Conservation (phyloP, 805 yeast species). For the Sugiyamaella chiloensis region DNA sequence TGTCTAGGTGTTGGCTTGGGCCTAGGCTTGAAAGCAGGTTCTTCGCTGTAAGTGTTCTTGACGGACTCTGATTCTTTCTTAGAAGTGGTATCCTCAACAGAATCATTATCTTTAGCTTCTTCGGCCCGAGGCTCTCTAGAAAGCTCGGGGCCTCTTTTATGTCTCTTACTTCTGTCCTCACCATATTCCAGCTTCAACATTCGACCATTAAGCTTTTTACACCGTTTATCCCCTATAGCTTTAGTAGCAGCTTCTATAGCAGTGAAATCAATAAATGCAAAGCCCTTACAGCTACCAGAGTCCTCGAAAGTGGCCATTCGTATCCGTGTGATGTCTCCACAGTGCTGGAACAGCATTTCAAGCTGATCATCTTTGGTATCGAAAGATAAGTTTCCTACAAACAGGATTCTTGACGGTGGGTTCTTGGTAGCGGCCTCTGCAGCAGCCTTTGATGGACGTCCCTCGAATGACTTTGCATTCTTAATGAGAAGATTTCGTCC, state of each 20-base stretch:
- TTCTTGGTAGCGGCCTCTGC: slow-evolving; percentile 47
- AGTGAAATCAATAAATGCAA: slow-evolving; percentile 85
- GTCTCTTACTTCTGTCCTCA: slow-evolving; percentile 83
- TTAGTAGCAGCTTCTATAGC: slow-evolving; percentile 77
- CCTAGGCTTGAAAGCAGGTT: background rate
- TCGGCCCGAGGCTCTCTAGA: slow-evolving; percentile 2
- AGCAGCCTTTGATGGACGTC: slow-evolving; percentile 68
- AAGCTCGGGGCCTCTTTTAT: slow-evolving; percentile 16
- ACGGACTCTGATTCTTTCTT: background rate
- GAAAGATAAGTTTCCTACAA: slow-evolving; percentile 90
- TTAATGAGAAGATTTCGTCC: slow-evolving; percentile 87
- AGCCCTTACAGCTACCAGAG: slow-evolving; percentile 93
- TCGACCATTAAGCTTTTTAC: slow-evolving; percentile 66
- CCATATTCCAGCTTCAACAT: slow-evolving; percentile 86
- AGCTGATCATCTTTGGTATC: slow-evolving; percentile 82
- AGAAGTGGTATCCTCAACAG: background rate
- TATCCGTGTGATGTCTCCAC: slow-evolving; percentile 79
- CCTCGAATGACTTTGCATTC: slow-evolving; percentile 74
- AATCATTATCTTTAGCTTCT: slow-evolving; percentile 9
- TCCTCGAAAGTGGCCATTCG: slow-evolving; percentile 99
- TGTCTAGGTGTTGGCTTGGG: background rate
- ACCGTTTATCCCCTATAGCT: slow-evolving; percentile 71
- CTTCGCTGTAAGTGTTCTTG: background rate
- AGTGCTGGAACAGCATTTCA: slow-evolving; percentile 80
- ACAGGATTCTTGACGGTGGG: slow-evolving; percentile 84